These are phyloP conservation scores for Pholiota conissans DNA, from an alignment of 768 basidiomycete genomes.

Conservation along the genomic window DNA sequence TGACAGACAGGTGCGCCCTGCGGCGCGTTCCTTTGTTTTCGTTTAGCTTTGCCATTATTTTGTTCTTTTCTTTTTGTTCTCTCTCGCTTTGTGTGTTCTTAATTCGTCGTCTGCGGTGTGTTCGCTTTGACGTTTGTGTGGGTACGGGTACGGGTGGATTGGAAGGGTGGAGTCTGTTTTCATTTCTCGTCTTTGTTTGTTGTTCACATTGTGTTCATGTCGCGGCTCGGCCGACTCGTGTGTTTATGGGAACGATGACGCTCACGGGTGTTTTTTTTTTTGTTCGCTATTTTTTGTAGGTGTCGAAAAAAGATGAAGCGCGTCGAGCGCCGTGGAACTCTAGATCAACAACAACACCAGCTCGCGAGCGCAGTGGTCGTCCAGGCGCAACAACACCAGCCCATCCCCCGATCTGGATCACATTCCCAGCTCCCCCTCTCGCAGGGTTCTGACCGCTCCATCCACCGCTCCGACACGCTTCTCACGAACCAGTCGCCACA, in stretches of 20 bases:
- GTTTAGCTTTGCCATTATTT: background rate
- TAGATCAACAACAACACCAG: conserved; percentile 39
- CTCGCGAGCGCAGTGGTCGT: conserved; percentile 9
- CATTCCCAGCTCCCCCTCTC: conserved; percentile 18
- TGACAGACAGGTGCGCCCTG: background rate
- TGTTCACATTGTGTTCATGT: background rate
- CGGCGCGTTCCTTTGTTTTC: background rate
- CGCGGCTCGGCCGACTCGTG: no score
- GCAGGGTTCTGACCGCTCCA: conserved; percentile 21
- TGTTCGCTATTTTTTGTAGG: conserved; percentile 34
- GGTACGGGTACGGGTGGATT: background rate
- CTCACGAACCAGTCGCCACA: conserved; percentile 20
- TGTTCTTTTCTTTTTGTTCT: background rate
- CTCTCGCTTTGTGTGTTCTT: background rate
- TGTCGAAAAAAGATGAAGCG: conserved; percentile 89
- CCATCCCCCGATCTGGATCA: conserved; percentile 9
- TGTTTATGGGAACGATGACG: background rate
- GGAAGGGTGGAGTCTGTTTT: no score
- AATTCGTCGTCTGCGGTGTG: background rate
- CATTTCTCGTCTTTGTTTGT: background rate
- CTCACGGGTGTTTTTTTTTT: background rate
- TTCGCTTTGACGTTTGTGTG: background rate
- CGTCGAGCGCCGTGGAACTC: conserved; percentile 70
- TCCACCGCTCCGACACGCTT: conserved; percentile 28
- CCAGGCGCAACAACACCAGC: conserved; percentile 24